These are phyloP conservation scores for Microdochium nivale DNA, from an alignment of 2,329 filamentous ascomycete species.

Conservation along the genomic window DNA sequence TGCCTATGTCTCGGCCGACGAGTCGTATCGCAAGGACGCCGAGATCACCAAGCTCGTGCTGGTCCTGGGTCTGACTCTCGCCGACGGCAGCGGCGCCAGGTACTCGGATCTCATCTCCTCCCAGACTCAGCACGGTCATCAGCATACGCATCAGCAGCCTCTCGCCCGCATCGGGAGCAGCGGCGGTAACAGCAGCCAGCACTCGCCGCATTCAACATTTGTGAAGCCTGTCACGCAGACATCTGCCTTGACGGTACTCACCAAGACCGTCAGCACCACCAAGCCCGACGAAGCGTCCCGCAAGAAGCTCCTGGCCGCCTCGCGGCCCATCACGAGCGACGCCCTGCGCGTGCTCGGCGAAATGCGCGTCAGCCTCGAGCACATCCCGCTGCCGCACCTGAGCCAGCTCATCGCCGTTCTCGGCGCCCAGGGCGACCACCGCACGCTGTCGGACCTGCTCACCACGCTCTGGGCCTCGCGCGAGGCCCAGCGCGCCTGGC, in stretches of 20 bases:
- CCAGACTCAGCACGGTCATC: not conserved
- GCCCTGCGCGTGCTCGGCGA: conserved; percentile 27
- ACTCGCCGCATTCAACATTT: too few species aligned
- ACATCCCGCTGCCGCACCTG: conserved; percentile 28
- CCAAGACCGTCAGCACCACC: conserved; percentile 15
- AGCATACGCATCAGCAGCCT: not conserved
- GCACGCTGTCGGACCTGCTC: conserved; percentile 27
- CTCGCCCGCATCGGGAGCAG: too few species aligned
- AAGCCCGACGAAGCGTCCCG: conserved; percentile 22
- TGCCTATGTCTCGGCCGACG: conserved; percentile 22
- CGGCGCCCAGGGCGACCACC: conserved; percentile 34
- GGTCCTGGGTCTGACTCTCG: conserved; percentile 20
- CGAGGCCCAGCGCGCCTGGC: conserved; percentile 9
- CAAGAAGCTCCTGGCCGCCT: conserved; percentile 28
- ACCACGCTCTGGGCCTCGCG: conserved; percentile 22
- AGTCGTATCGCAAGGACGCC: conserved; percentile 15
- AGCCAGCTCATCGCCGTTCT: conserved; percentile 31
- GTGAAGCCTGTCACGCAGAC: too few species aligned
- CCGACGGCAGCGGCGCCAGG: conserved; percentile 16
- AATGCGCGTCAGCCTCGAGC: conserved; percentile 31
- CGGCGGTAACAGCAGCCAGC: too few species aligned
- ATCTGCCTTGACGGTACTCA: not conserved
- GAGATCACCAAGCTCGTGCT: conserved; percentile 24
- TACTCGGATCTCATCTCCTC: not conserved
- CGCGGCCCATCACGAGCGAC: conserved; percentile 28